phyloP scores from a whole-genome alignment of 805 yeast genomes.

The Candida maltosa region DNA sequence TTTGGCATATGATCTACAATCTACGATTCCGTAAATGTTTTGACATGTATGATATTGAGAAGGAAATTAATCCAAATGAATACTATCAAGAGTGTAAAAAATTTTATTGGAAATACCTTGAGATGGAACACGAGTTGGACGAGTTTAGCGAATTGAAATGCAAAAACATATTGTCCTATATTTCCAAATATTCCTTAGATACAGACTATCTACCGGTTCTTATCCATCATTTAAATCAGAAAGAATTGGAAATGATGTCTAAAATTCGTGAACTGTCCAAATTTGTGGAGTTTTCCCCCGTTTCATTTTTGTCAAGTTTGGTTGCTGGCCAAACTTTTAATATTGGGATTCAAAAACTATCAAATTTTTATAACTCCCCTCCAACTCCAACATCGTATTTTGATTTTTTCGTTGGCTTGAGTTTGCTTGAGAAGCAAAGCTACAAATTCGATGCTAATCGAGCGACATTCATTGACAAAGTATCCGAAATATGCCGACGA shows the following conservation, averaged over 20 bases:
- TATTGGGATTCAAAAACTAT: conserved; percentile 10
- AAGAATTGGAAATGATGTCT: not conserved
- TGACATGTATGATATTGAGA: not conserved
- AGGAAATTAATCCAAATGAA: not conserved
- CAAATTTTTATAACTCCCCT: not conserved
- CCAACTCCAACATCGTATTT: not conserved
- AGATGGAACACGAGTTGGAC: not conserved
- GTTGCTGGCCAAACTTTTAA: conserved; percentile 13
- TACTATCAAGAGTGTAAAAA: not conserved
- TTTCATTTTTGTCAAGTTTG: conserved; percentile 12
- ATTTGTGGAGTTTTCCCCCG: conserved; percentile 5
- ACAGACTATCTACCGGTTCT: conserved; percentile 1
- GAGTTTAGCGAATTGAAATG: not conserved
- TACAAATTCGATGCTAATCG: conserved; percentile 2
- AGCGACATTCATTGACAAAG: not conserved
- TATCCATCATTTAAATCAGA: not conserved
- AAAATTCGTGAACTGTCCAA: not conserved
- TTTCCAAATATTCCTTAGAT: not conserved
- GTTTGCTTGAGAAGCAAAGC: conserved; percentile 1
- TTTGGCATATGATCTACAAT: conserved; percentile 9
- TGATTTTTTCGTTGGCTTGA: conserved; percentile 2
- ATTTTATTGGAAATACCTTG: not conserved
- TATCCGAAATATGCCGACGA: no score
- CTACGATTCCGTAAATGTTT: not conserved
- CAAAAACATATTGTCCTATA: not conserved